phyloP scores from a whole-genome alignment of 352 stramenopile genomes.

The Phytophthora foliorum region DNA sequence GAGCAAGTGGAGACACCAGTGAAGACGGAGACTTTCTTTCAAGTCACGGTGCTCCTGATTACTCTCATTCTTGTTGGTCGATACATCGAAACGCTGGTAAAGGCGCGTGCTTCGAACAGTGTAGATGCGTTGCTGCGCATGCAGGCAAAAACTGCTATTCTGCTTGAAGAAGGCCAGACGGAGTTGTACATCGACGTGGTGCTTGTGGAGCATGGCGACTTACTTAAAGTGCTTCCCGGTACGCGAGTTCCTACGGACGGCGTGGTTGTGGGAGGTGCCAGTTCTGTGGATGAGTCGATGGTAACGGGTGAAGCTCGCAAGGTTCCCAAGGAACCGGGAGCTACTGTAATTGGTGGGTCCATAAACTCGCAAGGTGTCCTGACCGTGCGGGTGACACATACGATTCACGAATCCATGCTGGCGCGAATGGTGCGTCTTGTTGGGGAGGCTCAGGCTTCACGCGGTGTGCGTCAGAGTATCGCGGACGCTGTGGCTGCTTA shows the following conservation, averaged over 20 bases:
- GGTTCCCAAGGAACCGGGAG: slow-evolving; percentile 67
- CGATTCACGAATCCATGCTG: slow-evolving; percentile 81
- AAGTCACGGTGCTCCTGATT: slow-evolving; percentile 73
- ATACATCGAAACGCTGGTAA: slow-evolving; percentile 82
- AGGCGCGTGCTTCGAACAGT: slow-evolving; percentile 73
- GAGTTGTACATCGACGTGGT: slow-evolving; percentile 83
- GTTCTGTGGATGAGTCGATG: slow-evolving; percentile 83
- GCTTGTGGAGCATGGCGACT: slow-evolving; percentile 76
- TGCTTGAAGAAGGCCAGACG: slow-evolving; percentile 73
- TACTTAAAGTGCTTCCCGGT: slow-evolving; percentile 76
- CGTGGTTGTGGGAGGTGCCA: slow-evolving; percentile 70
- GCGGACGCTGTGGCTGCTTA: slow-evolving; percentile 74
- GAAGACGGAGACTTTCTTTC: slow-evolving; percentile 75
- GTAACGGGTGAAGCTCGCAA: slow-evolving; percentile 78
- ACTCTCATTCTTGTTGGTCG: slow-evolving; percentile 79
- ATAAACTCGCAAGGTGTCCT: slow-evolving; percentile 79
- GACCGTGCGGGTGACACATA: slow-evolving; percentile 75
- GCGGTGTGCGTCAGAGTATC: slow-evolving; percentile 68
- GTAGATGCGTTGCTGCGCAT: slow-evolving; percentile 74
- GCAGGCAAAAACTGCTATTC: slow-evolving; percentile 89
- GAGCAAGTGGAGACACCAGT: slow-evolving; percentile 20
- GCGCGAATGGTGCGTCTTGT: slow-evolving; percentile 79
- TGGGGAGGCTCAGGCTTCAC: slow-evolving; percentile 76
- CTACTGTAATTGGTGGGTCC: slow-evolving; percentile 74
- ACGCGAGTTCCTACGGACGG: slow-evolving; percentile 80